Base-by-base conservation (phyloP, 2,329 filamentous ascomycete species). In the Xylaria sp. region DNA sequence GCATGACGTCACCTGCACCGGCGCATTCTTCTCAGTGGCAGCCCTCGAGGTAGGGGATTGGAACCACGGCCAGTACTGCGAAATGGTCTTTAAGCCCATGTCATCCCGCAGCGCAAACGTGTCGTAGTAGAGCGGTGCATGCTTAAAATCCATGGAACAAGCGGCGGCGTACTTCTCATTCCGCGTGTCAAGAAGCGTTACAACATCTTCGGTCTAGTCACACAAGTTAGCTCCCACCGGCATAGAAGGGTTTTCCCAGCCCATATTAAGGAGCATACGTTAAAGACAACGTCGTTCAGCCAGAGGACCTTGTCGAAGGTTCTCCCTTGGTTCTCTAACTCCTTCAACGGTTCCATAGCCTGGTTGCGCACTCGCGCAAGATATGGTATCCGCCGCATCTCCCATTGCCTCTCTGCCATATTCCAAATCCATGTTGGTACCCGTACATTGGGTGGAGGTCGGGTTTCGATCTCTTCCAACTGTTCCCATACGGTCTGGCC, bases 381-480 rank as follows among this genome's bases (percentile, higher is more conserved):
- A 75, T 91, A 92, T 0, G 90, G 89, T 72, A 93, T 92, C 39
- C 90, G 84, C 51, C 90, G 80, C 70, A 90, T 75, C 71, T 89
- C 87, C 71, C 81, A 86, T 61, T 81, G 81, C 2, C 82, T 81
- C 39, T 82, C 77, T 1, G 83, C 79, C 10, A 82, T 84, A 65
- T 84, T 78, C 77, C 79, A 81, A 61, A 92, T 87, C 90, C 90
- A 92, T 1, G 89, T 89, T 1, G 82, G 79, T 56, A 83, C 80
- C 58, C 82, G 73, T 7, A 71, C 69, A 4, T 67, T 72, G 0
- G 79, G 75, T 36, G 76, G 73, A 5, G 79, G 75, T 54, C 78
- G 77, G 9, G 79, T 75, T 6, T 80, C 77, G 51, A 88, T 83
- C 72, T 87, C 85, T 67, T 89, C 85, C 56, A 82, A 75, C 74